A percentile compares a stretch with the other conserved stretches of the same genome.
phyloP scores from a whole-genome alignment of 768 basidiomycete species.

The Imleria badia region DNA sequence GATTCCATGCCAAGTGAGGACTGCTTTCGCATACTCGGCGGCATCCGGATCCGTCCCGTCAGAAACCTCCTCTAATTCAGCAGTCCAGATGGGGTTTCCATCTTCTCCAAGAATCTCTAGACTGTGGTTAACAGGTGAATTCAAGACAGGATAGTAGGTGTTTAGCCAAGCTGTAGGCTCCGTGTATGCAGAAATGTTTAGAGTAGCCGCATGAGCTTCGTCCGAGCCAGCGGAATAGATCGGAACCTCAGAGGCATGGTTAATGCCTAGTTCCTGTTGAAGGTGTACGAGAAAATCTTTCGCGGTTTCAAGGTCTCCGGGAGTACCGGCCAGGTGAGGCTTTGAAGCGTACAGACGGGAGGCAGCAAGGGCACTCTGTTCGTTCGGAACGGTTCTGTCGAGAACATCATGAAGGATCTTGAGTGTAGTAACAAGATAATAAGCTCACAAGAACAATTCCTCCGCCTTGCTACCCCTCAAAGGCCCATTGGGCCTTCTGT shows the following conservation, averaged over 20 bases:
- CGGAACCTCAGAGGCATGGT: slow-evolving; percentile 32
- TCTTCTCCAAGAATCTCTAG: slow-evolving; percentile 55
- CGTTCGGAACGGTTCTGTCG: slow-evolving; percentile 50
- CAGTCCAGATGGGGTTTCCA: slow-evolving; percentile 52
- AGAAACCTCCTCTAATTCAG: slow-evolving; percentile 65
- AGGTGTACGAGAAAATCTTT: slow-evolving; percentile 53
- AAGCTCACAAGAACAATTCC: slow-evolving; percentile 44
- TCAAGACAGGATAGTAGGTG: slow-evolving; percentile 73
- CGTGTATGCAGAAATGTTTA: slow-evolving; percentile 41
- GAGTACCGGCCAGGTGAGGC: slow-evolving; percentile 63
- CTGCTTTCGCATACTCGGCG: slow-evolving; percentile 50
- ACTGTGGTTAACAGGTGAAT: slow-evolving; percentile 57
- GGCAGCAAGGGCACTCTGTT: slow-evolving; percentile 46
- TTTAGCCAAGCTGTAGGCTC: slow-evolving; percentile 60
- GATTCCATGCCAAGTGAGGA: slow-evolving; percentile 70
- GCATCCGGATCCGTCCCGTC: slow-evolving; percentile 66
- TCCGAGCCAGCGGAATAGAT: slow-evolving; percentile 58
- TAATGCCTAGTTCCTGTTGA: slow-evolving; percentile 48
- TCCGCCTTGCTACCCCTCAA: slow-evolving; percentile 40
- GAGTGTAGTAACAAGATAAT: not conserved
- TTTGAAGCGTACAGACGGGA: slow-evolving; percentile 52
- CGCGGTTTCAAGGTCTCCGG: slow-evolving; percentile 56
- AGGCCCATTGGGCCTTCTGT: slow-evolving; percentile 14
- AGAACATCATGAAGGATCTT: not conserved
- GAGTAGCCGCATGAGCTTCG: slow-evolving; percentile 53